A percentile compares a stretch with the other conserved stretches of the same genome.
These are phyloP conservation scores for Sphenostylis stenocarpa DNA, from an alignment of 306 rosid genomes.

Conservation along the genomic window DNA sequence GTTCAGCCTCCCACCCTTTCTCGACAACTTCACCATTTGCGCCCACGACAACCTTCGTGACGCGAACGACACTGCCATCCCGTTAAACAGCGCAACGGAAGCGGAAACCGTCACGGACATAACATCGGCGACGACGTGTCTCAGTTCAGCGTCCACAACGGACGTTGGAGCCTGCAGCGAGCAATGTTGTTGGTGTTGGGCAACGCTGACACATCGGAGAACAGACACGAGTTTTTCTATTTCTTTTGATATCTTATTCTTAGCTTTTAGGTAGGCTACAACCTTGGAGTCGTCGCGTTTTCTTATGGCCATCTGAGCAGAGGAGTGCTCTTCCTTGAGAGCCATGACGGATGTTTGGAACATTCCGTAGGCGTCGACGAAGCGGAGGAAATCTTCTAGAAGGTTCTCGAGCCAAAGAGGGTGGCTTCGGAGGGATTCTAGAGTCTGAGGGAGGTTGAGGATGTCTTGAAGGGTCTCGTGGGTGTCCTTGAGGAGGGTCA, in stretches of 20 bases:
- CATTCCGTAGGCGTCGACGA: slow-evolving; percentile 73
- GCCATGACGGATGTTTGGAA: slow-evolving; percentile 61
- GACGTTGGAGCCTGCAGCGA: slow-evolving; percentile 1
- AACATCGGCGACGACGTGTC: slow-evolving; percentile 52
- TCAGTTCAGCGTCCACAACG: slow-evolving; percentile 49
- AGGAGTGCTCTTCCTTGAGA: slow-evolving; percentile 58
- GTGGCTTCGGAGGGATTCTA: slow-evolving; percentile 65
- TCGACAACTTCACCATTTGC: slow-evolving; percentile 37
- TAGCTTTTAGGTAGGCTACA: slow-evolving; percentile 41
- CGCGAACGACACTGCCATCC: slow-evolving; percentile 50
- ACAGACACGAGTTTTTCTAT: slow-evolving; percentile 55
- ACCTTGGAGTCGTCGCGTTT: slow-evolving; percentile 56
- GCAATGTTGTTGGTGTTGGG: not conserved
- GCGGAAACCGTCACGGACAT: slow-evolving; percentile 54
- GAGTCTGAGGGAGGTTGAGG: slow-evolving; percentile 77
- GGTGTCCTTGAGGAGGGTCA: slow-evolving; percentile 54
- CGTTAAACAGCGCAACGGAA: slow-evolving; percentile 58
- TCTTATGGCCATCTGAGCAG: slow-evolving; percentile 70
- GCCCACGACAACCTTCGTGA: slow-evolving; percentile 45
- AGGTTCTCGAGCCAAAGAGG: slow-evolving; percentile 58
- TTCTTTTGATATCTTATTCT: slow-evolving; percentile 50
- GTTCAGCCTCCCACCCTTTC: slow-evolving; percentile 33
- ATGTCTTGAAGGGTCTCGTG: slow-evolving; percentile 65
- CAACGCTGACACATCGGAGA: slow-evolving; percentile 35
- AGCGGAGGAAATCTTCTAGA: slow-evolving; percentile 69